Percentiles rank a stretch among this genome's conserved stretches.
phyloP scores from a whole-genome alignment of 2,329 filamentous ascomycete species.

The Rutstroemia sp. region DNA sequence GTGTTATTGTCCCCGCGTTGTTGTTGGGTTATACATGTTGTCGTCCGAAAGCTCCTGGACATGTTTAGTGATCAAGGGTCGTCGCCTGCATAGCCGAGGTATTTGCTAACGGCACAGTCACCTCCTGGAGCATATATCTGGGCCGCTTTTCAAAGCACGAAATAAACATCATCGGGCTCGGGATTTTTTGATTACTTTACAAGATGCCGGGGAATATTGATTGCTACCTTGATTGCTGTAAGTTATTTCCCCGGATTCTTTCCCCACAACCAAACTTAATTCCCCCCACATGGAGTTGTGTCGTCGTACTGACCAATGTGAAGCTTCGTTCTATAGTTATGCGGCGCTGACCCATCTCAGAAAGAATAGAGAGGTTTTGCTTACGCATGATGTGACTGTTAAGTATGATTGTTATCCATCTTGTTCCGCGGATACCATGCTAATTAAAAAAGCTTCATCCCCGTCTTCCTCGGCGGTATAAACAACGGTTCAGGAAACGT shows the following conservation, averaged over 20 bases:
- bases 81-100: not conserved
- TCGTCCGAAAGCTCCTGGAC: not conserved
- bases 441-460: constrained; percentile 48
- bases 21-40: not conserved
- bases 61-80: constrained; percentile 5
- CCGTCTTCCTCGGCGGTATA: constrained; percentile 64
- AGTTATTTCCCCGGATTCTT: constrained; percentile 14
- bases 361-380: constrained; percentile 46
- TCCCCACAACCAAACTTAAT: not conserved
- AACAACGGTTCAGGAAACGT: constrained; percentile 56
- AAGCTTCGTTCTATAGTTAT: constrained; percentile 60
- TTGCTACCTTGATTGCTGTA: constrained; percentile 60
- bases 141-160: not conserved
- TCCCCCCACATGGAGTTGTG: not conserved
- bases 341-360: constrained; percentile 50
- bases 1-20: not conserved
- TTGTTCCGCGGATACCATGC: not conserved
- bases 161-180: not conserved
- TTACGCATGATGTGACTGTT: constrained; percentile 52
- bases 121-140: too few species aligned
- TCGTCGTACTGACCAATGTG: not conserved
- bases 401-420: constrained; percentile 46
- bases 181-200: not conserved
- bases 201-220: constrained; percentile 56
- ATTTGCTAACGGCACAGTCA: not conserved